Evolutionary conservation across 495 filamentous ascomycete genomes (phyloP), one percentile per base, ranked within the genome.

Genomic region (Penicillium lividum): DNA sequence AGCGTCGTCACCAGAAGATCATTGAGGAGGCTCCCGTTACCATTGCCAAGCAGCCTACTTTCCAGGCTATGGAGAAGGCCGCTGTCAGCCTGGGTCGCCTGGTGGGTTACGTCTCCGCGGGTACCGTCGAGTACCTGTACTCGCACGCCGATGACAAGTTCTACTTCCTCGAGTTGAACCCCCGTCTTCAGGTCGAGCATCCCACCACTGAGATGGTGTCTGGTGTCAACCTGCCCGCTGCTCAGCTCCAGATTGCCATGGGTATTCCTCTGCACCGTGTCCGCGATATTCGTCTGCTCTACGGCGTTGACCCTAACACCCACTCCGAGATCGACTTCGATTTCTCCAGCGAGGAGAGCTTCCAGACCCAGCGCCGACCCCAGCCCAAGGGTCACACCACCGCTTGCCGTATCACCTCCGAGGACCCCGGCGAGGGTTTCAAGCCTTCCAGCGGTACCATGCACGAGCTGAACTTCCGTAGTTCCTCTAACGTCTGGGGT

Each of bases 151-250:
- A 99, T 54, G 93, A 97, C 82, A 92, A 96, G 74, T 99, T 98
- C 83, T 99, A 98, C 83, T 99, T 99, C 81, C 77, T 98, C 56
- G 94, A 98, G 76, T 79, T 98, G 69, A 98, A 98, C 79, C 94
- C 94, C 27, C 88, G 94, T 88, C 84, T 98, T 47, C 94, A 98
- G 79, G 94, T 98, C 74, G 94, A 98, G 84, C 94, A 99, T 76
- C 94, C 94, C 47, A 98, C 95, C 30, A 99, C 94, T 7, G 94
- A 99, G 72, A 99, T 99, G 94, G 94, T 99, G 52, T 94, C 86
- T 68, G 95, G 94, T 66, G 95, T 99, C 67, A 96, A 98, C 72
- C 77, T 99, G 68, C 94, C 94, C 36, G 94, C 95, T 56, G 94
- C 95, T 34, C 94, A 99, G 77, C 86, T 99, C 49, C 95, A 98